A percentile compares a stretch with the other conserved stretches of the same genome.
Conservation (phyloP, 805 yeast genomes). For the Starmerella geochares region DNA sequence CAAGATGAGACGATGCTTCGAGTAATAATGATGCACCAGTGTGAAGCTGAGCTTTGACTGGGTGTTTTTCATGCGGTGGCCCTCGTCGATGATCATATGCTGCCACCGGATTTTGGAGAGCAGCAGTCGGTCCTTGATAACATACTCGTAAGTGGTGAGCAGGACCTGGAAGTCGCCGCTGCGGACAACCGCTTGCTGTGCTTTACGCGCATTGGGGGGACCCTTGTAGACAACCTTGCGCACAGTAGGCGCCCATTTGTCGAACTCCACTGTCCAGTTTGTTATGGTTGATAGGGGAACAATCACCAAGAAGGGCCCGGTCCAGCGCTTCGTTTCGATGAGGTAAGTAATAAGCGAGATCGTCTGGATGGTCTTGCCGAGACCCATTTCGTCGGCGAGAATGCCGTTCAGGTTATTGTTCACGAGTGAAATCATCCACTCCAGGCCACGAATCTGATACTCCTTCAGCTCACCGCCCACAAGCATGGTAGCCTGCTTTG, state of each 20-base stretch:
- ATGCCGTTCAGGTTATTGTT: constrained; percentile 93
- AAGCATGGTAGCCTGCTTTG: constrained; percentile 68
- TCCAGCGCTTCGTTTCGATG: constrained; percentile 60
- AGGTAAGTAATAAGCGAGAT: constrained; percentile 77
- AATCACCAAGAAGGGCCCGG: constrained; percentile 83
- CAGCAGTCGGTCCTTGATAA: constrained; percentile 78
- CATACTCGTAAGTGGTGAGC: constrained; percentile 86
- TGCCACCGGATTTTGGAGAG: constrained; percentile 78
- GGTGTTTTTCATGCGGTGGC: constrained; percentile 94
- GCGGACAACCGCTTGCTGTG: constrained; percentile 57
- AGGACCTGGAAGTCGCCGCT: constrained; percentile 80
- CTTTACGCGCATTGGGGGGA: constrained; percentile 75
- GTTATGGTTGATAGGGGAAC: constrained; percentile 91
- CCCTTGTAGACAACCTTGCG: constrained; percentile 85
- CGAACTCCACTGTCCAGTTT: constrained; percentile 92
- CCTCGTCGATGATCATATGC: constrained; percentile 97
- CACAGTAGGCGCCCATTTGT: constrained; percentile 90
- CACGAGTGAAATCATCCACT: constrained; percentile 95
- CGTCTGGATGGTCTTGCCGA: constrained; percentile 94
- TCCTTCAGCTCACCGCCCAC: constrained; percentile 90
- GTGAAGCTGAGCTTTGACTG: constrained; percentile 80
- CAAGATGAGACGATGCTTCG: constrained; percentile 77
- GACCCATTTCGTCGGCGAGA: constrained; percentile 96
- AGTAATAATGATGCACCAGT: constrained; percentile 68
- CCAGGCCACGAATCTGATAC: constrained; percentile 85